Evolutionary conservation across 1,284 basidiomycete species (phyloP), one percentile per base, ranked within the genome.

Genomic region (Ceratorhiza oryzae-sativae): DNA sequence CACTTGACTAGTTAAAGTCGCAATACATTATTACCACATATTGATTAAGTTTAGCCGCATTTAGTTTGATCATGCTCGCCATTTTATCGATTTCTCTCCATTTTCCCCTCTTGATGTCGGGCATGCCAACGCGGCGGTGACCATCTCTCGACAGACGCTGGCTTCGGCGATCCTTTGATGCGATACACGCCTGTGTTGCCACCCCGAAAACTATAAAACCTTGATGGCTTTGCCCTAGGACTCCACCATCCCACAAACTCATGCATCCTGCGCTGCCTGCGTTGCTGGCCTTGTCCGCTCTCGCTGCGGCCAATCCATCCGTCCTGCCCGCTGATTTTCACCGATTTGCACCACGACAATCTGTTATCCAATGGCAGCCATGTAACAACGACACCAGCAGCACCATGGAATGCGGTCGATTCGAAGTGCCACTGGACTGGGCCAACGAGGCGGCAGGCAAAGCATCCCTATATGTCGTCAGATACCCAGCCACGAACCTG

Each of bases 401-500:
- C 48, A 51, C 48, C 23, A 15, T 25, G 15, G 34, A 58, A 12
- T 72, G 71, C 36, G 72, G 46, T 12, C 36, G 49, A 9, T 70
- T 72, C 34, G 72, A 72, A 9, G 72, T 73, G 18, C 72, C 72
- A 5, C 51, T 73, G 42, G 71, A 72, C 41, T 73, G 46, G n/a
- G 27, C 32, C 15, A 61, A 73, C 36, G 23, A 20, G 25, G 30
- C 72, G n/a, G 60, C 48, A 8, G 72, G 72, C 3, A 73, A 70
- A 12, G 72, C 72, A 2, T 32, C 53, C 2, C 34, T 73, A 9
- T 13, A 55, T 9, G 48, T 73, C 18, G 34, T 36, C 3, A 51
- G 67, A 9, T 71, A 71, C 41, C 51, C 27, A 5, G 55, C 70
- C 6, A 60, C 36, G 30, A 68, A 32, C 12, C 34, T 39, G 36